Conservation (phyloP, 371 early-diverging fungal genomes). For the Mortierella sp. region DNA sequence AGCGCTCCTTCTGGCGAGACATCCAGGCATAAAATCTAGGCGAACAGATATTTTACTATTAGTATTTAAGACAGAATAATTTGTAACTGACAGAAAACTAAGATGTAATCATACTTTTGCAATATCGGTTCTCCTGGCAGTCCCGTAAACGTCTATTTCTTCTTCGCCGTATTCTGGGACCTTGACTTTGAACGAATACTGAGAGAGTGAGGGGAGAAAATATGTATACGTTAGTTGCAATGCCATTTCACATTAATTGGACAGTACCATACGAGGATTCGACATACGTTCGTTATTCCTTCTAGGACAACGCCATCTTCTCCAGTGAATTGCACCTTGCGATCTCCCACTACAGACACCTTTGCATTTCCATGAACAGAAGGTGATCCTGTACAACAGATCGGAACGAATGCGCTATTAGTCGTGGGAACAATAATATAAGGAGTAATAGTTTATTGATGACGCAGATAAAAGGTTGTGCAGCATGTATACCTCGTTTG, state of each 20-base stretch:
- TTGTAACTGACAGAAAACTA: not conserved
- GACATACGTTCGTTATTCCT: slow-evolving; percentile 40
- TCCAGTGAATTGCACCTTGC: slow-evolving; percentile 42
- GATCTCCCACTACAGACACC: slow-evolving; percentile 46
- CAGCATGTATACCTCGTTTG: slow-evolving; percentile 54
- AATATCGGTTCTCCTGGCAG: slow-evolving; percentile 47
- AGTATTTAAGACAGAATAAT: not conserved
- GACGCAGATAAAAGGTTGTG: no score
- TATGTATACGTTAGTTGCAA: not conserved
- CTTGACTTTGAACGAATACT: slow-evolving; percentile 49
- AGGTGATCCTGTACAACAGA: slow-evolving; percentile 14
- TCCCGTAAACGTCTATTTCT: slow-evolving; percentile 41
- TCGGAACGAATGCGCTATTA: no score
- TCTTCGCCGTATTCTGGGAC: slow-evolving; percentile 36
- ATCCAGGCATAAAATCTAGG: slow-evolving; percentile 62
- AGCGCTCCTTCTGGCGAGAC: slow-evolving; percentile 67
- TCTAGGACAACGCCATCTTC: slow-evolving; percentile 44
- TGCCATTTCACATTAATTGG: not conserved
- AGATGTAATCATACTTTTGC: slow-evolving; percentile 21
- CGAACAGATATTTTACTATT: not conserved
- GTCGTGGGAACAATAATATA: no score
- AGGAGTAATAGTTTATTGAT: no score
- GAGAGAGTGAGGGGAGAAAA: not conserved
- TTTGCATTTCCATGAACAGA: slow-evolving; percentile 60
- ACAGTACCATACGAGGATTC: not conserved